Evolutionary conservation across 2,329 filamentous ascomycete species (phyloP).

Genomic region (Cladophialophora yegresii): DNA sequence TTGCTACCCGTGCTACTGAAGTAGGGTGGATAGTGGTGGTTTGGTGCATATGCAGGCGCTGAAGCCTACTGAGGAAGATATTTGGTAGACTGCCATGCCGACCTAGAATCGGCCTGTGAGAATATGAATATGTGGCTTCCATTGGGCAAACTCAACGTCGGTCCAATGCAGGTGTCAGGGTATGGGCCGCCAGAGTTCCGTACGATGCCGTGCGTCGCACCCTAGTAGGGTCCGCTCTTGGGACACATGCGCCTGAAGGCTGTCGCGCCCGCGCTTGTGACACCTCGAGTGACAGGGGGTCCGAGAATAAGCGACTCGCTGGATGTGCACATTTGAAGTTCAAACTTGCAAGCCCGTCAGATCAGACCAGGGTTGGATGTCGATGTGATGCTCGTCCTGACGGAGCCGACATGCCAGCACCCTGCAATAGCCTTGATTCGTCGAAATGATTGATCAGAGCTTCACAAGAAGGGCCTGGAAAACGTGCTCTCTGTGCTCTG

Average conservation of each 20-base stretch:
- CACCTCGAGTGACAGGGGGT: not conserved
- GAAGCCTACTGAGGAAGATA: not conserved
- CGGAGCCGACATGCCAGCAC: not conserved
- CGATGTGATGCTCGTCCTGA: not conserved
- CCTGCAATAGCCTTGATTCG: not conserved
- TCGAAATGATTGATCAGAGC: not conserved
- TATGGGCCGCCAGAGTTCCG: not conserved
- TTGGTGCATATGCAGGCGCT: not conserved
- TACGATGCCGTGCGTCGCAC: slow-evolving; percentile 2
- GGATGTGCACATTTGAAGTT: not conserved
- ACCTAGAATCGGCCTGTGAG: not conserved
- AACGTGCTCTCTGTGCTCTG: not conserved
- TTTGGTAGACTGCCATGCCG: not conserved
- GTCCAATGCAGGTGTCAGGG: not conserved
- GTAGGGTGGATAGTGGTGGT: not conserved
- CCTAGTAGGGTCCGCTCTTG: not conserved
- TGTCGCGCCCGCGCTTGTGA: not conserved
- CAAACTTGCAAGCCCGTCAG: not conserved
- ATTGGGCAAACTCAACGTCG: not conserved
- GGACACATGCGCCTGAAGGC: not conserved
- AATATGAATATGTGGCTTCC: not conserved
- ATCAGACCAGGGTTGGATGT: not conserved
- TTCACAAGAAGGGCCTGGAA: not conserved
- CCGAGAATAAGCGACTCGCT: not conserved
- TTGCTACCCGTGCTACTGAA: not conserved